Evolutionary conservation across 148 eudicot genomes (phyloP).

Genomic region (Dysphania ambrosioides): DNA sequence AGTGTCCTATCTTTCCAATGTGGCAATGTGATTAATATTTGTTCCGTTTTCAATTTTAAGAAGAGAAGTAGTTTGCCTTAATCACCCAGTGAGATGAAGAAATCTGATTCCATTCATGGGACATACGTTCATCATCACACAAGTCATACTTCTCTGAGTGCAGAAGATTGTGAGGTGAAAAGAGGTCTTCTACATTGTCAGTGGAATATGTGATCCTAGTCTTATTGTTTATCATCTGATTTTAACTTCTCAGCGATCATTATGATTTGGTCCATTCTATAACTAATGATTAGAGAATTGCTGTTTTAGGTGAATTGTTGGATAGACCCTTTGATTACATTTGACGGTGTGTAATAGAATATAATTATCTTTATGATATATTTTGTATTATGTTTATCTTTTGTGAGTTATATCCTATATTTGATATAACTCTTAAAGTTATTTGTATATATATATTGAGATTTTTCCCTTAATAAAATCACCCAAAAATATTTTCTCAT

Average conservation of each 20-base stretch:
- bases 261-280: no score
- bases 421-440: no score
- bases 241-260: no score
- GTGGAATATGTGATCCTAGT: constrained; percentile 24
- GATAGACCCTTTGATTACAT: not conserved
- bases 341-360: no score
- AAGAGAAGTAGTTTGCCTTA: constrained; percentile 59
- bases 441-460: no score
- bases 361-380: no score
- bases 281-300: not conserved
- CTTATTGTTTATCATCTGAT: constrained; percentile 57
- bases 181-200: constrained; percentile 14
- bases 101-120: constrained; percentile 88
- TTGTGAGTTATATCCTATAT: no score
- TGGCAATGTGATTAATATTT: not conserved
- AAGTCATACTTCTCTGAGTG: constrained; percentile 5
- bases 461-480: no score
- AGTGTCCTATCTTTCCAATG: not conserved
- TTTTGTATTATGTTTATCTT: no score
- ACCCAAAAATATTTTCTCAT: no score
- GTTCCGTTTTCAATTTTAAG: constrained; percentile 30
- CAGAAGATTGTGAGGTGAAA: constrained; percentile 29
- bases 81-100: constrained; percentile 64
- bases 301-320: not conserved
- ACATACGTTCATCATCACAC: constrained; percentile 84